These are phyloP conservation scores for Heritiera fomes DNA, from an alignment of 345 rosid genomes.

Conservation along the genomic window DNA sequence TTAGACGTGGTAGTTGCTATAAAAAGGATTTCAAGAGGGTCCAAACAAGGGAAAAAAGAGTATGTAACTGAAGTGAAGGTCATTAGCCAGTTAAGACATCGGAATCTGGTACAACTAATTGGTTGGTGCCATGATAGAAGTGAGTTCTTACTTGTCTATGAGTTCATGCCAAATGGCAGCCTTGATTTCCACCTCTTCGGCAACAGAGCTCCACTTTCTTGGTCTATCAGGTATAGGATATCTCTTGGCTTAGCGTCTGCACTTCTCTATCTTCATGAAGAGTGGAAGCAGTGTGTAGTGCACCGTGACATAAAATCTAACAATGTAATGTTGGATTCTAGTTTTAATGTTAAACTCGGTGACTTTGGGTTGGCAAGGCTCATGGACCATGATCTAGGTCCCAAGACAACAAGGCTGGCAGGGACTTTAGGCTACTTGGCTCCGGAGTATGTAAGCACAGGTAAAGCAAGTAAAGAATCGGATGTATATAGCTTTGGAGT, in stretches of 20 bases:
- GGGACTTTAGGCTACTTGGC: too few relatives aligned
- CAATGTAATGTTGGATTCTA: conserved; percentile 61
- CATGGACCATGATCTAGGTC: too few relatives aligned
- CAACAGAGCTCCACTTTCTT: conserved; percentile 35
- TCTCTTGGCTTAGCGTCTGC: conserved; percentile 52
- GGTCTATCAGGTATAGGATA: conserved; percentile 48
- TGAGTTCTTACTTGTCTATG: too few relatives aligned
- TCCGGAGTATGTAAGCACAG: too few relatives aligned
- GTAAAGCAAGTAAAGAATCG: too few relatives aligned
- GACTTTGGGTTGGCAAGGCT: too few relatives aligned
- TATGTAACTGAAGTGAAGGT: conserved; percentile 52
- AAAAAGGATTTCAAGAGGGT: conserved; percentile 7
- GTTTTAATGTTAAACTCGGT: conserved; percentile 57
- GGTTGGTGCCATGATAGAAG: too few relatives aligned
- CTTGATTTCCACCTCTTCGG: conserved; percentile 58
- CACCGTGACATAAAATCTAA: conserved; percentile 64
- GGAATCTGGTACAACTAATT: conserved; percentile 61
- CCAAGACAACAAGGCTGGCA: too few relatives aligned
- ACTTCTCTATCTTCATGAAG: conserved; percentile 59
- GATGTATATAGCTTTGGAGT: conserved; percentile 53
- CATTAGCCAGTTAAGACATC: conserved; percentile 58
- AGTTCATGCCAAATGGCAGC: too few relatives aligned
- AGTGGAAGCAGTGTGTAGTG: conserved; percentile 62
- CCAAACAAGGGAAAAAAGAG: conserved; percentile 34
- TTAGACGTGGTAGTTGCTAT: not conserved